Evolutionary conservation across 1,284 basidiomycete species (phyloP).

Genomic region (Austroboletus niveus): DNA sequence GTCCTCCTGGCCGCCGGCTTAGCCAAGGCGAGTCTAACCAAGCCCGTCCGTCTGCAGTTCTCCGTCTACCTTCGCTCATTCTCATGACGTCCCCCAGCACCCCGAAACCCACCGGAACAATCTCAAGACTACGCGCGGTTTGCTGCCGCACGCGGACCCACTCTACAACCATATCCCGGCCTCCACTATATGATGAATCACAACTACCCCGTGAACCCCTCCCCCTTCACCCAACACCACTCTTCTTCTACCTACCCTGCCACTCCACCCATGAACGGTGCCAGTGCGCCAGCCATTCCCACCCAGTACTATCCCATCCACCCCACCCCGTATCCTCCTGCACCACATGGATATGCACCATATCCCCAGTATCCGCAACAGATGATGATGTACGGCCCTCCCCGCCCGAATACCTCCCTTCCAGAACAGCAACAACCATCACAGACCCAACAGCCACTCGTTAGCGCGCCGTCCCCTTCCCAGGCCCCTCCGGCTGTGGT

Average conservation of each 20-base stretch:
- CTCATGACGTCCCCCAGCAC: constrained; percentile 27
- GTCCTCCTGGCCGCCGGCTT: constrained; percentile 26
- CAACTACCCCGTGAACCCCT: constrained; percentile 53
- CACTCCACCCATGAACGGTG: constrained; percentile 43
- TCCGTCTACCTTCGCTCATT: constrained; percentile 1
- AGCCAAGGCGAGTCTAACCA: constrained; percentile 23
- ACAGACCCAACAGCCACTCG: constrained; percentile 23
- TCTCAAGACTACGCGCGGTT: constrained; percentile 30
- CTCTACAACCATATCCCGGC: constrained; percentile 53
- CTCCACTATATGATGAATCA: constrained; percentile 61
- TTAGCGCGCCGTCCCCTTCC: constrained; percentile 34
- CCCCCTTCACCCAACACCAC: constrained; percentile 54
- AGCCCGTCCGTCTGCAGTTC: constrained; percentile 13
- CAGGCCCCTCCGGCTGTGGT: constrained; percentile 36
- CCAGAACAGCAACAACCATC: constrained; percentile 32
- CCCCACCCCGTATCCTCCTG: constrained; percentile 47
- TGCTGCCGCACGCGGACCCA: constrained; percentile 40
- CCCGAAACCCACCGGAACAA: constrained; percentile 41
- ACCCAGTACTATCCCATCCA: constrained; percentile 60
- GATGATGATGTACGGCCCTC: constrained; percentile 64
- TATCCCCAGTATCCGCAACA: constrained; percentile 62
- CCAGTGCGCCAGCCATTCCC: constrained; percentile 43
- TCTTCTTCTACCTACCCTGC: constrained; percentile 37
- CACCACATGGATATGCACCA: constrained; percentile 48
- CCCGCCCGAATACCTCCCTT: constrained; percentile 34